phyloP scores from a whole-genome alignment of 352 stramenopile genomes.

The Globisporangium carolinianum region DNA sequence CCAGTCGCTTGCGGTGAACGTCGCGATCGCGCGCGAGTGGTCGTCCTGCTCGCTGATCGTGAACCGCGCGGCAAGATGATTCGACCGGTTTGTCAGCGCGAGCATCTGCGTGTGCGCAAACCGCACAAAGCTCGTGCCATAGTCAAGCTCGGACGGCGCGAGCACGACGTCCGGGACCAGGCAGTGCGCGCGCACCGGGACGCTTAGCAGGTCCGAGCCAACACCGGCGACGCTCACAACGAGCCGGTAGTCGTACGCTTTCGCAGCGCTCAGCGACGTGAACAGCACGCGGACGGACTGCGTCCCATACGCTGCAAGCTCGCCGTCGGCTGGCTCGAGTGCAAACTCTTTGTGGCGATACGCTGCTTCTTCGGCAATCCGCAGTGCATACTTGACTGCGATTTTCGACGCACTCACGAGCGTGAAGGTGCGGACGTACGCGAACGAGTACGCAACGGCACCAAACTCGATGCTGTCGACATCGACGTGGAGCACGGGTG shows the following conservation, averaged over 20 bases:
- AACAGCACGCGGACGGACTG: slow-evolving; percentile 84
- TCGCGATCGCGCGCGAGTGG: slow-evolving; percentile 75
- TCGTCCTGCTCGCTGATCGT: slow-evolving; percentile 89
- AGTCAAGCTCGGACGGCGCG: slow-evolving; percentile 72
- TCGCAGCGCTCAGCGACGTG: slow-evolving; percentile 76
- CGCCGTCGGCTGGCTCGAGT: slow-evolving; percentile 66
- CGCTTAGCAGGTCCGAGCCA: slow-evolving; percentile 80
- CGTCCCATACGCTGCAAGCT: slow-evolving; percentile 74
- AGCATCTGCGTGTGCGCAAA: slow-evolving; percentile 89
- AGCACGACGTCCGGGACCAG: slow-evolving; percentile 76
- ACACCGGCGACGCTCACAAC: slow-evolving; percentile 89
- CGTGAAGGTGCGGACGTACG: slow-evolving; percentile 58
- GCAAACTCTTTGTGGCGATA: slow-evolving; percentile 90
- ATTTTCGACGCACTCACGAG: slow-evolving; percentile 94
- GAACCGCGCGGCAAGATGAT: slow-evolving; percentile 76
- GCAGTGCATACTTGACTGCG: slow-evolving; percentile 84
- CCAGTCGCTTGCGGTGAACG: slow-evolving; percentile 61
- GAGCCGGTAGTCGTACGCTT: slow-evolving; percentile 89
- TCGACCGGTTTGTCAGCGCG: slow-evolving; percentile 82
- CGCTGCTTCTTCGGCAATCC: slow-evolving; percentile 88
- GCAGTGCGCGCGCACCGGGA: slow-evolving; percentile 88
- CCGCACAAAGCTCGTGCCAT: slow-evolving; percentile 87
- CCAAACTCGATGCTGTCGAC: slow-evolving; percentile 89
- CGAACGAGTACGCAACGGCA: slow-evolving; percentile 88
- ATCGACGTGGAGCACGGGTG: slow-evolving; percentile 92